These are phyloP conservation scores for Quercus tomentella DNA, from an alignment of 331 rosid species.

Conservation along the genomic window DNA sequence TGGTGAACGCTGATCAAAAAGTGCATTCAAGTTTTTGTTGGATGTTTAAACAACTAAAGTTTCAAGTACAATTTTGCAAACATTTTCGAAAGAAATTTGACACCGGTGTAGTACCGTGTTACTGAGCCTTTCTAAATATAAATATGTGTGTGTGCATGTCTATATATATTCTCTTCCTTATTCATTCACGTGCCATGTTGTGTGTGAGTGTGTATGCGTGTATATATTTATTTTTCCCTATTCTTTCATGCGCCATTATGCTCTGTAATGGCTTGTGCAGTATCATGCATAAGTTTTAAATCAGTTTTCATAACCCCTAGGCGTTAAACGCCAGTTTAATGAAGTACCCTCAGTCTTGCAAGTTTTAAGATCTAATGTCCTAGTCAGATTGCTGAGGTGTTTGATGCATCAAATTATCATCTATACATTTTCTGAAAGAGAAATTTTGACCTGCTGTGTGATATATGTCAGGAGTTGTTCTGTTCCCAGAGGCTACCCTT, in stretches of 20 bases:
- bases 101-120: not conserved
- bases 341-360: not conserved
- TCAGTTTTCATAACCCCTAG: not conserved
- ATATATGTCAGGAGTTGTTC: conserved; percentile 74
- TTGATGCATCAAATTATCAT: not conserved
- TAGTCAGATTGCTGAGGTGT: not conserved
- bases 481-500: conserved; percentile 76
- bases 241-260: not conserved
- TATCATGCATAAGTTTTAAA: not conserved
- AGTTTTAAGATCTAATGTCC: not conserved
- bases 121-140: no score
- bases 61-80: not conserved
- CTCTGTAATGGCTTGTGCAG: not conserved
- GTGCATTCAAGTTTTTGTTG: not conserved
- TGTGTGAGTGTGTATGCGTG: not conserved
- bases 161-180: not conserved
- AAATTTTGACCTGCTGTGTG: conserved; percentile 16
- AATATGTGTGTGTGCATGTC: no score
- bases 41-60: not conserved
- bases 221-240: not conserved
- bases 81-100: not conserved
- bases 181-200: not conserved
- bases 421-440: not conserved
- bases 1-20: not conserved
- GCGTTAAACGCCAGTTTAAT: not conserved